A percentile compares a stretch with the other conserved stretches of the same genome.
Evolutionary conservation across 768 basidiomycete species (phyloP).

Genomic region (Crucibulum laeve): DNA sequence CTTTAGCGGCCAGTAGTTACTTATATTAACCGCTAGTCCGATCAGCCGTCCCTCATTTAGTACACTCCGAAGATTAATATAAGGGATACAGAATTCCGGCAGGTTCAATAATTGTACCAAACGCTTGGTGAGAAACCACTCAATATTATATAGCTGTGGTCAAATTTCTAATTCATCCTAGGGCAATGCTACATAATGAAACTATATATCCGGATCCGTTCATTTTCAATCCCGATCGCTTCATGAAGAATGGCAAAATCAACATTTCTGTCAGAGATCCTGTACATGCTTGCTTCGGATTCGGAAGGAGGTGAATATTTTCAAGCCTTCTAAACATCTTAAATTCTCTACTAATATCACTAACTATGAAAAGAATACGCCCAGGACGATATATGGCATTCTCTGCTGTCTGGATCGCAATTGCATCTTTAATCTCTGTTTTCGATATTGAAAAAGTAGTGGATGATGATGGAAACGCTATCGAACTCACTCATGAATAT

Average conservation of each 20-base stretch:
- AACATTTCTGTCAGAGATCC: constrained; percentile 13
- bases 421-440: constrained; percentile 23
- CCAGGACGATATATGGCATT: constrained; percentile 31
- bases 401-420: constrained; percentile 23
- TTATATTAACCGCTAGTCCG: not conserved
- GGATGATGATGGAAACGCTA: constrained; percentile 12
- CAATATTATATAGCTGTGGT: not conserved
- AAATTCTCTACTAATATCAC: not conserved
- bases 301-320: constrained; percentile 15
- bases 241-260: constrained; percentile 21
- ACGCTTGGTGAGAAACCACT: constrained; percentile 19
- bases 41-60: not conserved
- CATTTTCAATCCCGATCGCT: constrained; percentile 33
- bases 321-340: not conserved
- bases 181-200: constrained; percentile 31
- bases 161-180: constrained; percentile 5
- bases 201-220: constrained; percentile 26
- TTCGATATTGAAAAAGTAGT: constrained; percentile 21
- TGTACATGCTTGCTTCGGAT: constrained; percentile 16
- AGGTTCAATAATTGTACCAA: constrained; percentile 21
- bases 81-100: too few species aligned
- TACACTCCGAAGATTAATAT: not conserved
- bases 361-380: constrained; percentile 19
- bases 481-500: constrained; percentile 10
- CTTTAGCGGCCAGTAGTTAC: not conserved